These are phyloP conservation scores for Puccinellia tenuiflora DNA, from an alignment of 176 grass and related monocot genomes.

Conservation along the genomic window DNA sequence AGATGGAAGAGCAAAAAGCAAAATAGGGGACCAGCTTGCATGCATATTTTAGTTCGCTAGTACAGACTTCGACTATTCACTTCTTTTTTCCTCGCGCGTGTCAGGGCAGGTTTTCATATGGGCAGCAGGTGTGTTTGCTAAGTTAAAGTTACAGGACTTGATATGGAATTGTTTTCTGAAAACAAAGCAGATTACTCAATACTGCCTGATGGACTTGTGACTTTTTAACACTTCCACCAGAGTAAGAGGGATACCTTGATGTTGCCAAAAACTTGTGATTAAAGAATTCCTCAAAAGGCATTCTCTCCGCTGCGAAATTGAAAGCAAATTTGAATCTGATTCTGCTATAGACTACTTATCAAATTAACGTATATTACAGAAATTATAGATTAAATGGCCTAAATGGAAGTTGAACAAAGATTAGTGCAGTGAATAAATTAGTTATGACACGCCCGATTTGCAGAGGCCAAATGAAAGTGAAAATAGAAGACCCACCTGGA, in stretches of 20 bases:
- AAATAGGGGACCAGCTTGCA: neutral
- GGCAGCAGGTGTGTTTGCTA: neutral
- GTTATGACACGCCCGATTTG: neutral
- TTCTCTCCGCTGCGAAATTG: conserved; percentile 56
- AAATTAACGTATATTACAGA: neutral
- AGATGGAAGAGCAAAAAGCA: neutral
- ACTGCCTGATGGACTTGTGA: conserved; percentile 12
- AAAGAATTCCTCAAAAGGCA: conserved; percentile 75
- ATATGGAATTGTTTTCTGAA: neutral
- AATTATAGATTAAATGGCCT: neutral
- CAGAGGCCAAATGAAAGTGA: conserved; percentile 21
- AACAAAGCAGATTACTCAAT: neutral
- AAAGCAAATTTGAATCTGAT: conserved; percentile 14
- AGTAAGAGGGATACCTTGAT: conserved; percentile 33
- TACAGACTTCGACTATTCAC: neutral
- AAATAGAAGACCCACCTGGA: conserved; percentile 33
- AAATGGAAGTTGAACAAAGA: neutral
- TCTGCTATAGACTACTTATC: neutral
- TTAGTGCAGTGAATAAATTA: conserved; percentile 1
- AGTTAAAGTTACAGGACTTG: conserved; percentile 9
- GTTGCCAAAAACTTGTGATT: conserved; percentile 52
- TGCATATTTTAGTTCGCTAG: neutral
- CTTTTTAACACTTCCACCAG: conserved; percentile 20
- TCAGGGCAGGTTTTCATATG: neutral
- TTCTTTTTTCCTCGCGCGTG: neutral